Evolutionary conservation across 768 basidiomycete genomes (phyloP), one percentile per base, ranked within the genome.

Genomic region (Kwoniella dendrophila): DNA sequence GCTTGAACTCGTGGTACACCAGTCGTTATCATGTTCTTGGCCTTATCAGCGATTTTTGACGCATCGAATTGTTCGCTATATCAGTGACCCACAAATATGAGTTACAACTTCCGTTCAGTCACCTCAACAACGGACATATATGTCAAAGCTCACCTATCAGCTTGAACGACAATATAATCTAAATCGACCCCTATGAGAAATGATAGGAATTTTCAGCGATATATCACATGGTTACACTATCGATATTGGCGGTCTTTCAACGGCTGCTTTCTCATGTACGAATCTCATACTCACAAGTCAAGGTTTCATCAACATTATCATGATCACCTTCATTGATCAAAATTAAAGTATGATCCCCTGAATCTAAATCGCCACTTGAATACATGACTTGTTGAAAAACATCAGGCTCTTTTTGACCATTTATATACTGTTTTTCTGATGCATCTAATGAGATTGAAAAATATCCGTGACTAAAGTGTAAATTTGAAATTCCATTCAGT

Each of bases 91-190:
- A 32, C 22, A 14, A 32, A 16, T 12, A 49, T 12, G 43, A 44
- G 10, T 20, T 10, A 6, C 10, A 22, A 11, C 43, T 20, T 44
- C 36, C 8, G 36, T 8, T 38, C 18, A 8, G 8, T 38, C 8
- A 38, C 18, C 36, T 38, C n/a, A n/a, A n/a, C n/a, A n/a, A n/a
- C n/a, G n/a, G n/a, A n/a, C n/a, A n/a, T n/a, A n/a, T n/a, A n/a
- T n/a, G n/a, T 38, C 8, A 38, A 27, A 11, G 30, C 47, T 51
- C n/a, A 51, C 49, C 3, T 12, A 20, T 51, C 49, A 16, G 49
- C 49, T 30, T 51, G 49, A 20, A 51, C 49, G 14, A 51, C 24
- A 11, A 51, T 51, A 51, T 33, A 33, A 51, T 51, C 49, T 20
- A 51, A 22, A 33, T 51, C 49, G 11, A 51, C 49, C 49, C 49